Percentiles rank a stretch among this genome's conserved stretches.
Conservation (phyloP, 108 stramenopile genomes). For the Nitzschia sp. region DNA sequence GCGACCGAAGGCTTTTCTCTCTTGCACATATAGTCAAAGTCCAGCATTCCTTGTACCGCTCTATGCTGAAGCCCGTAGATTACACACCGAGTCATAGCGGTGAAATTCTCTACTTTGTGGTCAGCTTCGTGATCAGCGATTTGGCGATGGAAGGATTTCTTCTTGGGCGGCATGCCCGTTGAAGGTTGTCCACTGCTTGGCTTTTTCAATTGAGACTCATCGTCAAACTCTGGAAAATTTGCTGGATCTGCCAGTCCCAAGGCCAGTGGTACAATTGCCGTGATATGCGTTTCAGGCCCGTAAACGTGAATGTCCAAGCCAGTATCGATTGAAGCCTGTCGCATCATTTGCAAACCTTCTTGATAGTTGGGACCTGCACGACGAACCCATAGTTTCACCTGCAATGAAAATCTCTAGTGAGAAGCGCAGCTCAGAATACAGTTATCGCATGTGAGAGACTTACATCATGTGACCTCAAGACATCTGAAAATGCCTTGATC, state of each 20-base stretch:
- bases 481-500: conserved; percentile 64
- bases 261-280: conserved; percentile 84
- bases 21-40: conserved; percentile 95
- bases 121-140: conserved; percentile 54
- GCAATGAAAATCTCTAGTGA: neutral
- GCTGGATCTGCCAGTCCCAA: conserved; percentile 59
- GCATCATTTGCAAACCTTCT: conserved; percentile 86
- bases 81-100: conserved; percentile 66
- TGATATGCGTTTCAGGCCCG: conserved; percentile 91
- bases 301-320: conserved; percentile 82
- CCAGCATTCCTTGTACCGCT: conserved; percentile 91
- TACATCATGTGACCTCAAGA: conserved; percentile 60
- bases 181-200: conserved; percentile 20
- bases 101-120: conserved; percentile 66
- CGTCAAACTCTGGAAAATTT: conserved; percentile 78
- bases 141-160: conserved; percentile 34
- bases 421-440: too few species aligned
- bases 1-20: conserved; percentile 81
- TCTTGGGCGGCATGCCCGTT: conserved; percentile 3
- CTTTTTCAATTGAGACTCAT: conserved; percentile 26
- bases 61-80: conserved; percentile 85
- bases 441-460: too few species aligned
- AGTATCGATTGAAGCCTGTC: conserved; percentile 57
- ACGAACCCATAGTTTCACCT: conserved; percentile 80
- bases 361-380: conserved; percentile 92